Conservation (phyloP, 2,329 filamentous ascomycete genomes). For the Phaeomoniella chlamydospora region DNA sequence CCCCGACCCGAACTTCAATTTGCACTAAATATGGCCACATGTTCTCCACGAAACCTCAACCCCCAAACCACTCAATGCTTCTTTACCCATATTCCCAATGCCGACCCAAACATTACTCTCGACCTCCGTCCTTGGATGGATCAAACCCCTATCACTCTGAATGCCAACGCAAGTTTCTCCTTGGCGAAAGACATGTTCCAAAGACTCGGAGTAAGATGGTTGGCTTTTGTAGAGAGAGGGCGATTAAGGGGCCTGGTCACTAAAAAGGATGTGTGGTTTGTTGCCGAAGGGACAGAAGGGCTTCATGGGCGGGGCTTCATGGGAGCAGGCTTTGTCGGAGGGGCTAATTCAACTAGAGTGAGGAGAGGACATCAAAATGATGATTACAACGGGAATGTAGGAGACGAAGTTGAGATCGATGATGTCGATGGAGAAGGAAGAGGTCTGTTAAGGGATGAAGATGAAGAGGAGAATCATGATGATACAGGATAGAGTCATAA, state of each 20-base stretch:
- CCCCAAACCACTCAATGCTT: conserved; percentile 50
- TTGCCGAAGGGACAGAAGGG: conserved; percentile 65
- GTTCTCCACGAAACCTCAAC: not conserved
- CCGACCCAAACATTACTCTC: conserved; percentile 61
- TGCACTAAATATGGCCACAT: conserved; percentile 53
- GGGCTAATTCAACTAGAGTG: no score
- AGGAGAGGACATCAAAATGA: no score
- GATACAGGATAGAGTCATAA: no score
- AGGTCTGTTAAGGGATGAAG: no score
- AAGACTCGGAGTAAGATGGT: conserved; percentile 79
- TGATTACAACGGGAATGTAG: no score
- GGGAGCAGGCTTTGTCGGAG: no score
- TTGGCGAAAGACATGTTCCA: conserved; percentile 90
- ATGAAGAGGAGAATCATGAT: no score
- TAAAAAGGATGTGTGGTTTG: conserved; percentile 95
- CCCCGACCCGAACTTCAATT: conserved; percentile 79
- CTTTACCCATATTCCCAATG: conserved; percentile 71
- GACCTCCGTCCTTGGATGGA: conserved; percentile 98
- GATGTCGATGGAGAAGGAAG: no score
- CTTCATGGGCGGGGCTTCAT: no score
- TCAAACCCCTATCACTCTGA: conserved; percentile 86
- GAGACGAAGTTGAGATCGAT: no score
- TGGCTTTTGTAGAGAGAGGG: conserved; percentile 74
- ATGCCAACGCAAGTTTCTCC: conserved; percentile 59
- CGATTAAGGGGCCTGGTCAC: conserved; percentile 74